phyloP scores from a whole-genome alignment of 768 basidiomycete species.

The Gelatoporia subvermispora region DNA sequence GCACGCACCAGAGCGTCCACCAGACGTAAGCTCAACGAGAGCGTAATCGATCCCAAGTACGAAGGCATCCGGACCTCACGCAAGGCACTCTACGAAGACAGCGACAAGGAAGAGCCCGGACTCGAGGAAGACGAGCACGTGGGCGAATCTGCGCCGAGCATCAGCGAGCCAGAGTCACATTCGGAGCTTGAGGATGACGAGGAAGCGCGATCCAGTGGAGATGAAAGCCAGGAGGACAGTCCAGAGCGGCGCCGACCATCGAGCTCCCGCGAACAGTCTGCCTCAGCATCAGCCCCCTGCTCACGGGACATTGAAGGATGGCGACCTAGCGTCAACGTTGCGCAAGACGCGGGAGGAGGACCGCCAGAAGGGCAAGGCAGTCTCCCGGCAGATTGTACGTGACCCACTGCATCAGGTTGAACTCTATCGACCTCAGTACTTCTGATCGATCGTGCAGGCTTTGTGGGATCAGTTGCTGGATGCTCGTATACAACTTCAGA shows the following conservation, averaged over 20 bases:
- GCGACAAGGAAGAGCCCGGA: constrained; percentile 18
- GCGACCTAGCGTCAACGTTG: constrained; percentile 49
- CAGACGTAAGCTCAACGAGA: constrained; percentile 60
- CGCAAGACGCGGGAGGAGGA: constrained; percentile 63
- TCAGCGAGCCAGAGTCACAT: constrained; percentile 13
- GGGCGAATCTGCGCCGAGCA: constrained; percentile 1
- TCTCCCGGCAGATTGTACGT: constrained; percentile 78
- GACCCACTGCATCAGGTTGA: background rate
- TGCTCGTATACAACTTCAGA: constrained; percentile 89
- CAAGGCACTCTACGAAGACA: constrained; percentile 46
- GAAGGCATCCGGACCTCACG: constrained; percentile 62
- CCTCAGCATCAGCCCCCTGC: background rate
- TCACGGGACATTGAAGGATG: constrained; percentile 19
- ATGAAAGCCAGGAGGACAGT: constrained; percentile 13
- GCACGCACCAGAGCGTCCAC: constrained; percentile 49
- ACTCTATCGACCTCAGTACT: constrained; percentile 1
- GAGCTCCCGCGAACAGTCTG: background rate
- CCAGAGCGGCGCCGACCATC: background rate
- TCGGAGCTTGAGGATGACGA: constrained; percentile 12
- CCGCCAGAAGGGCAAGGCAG: constrained; percentile 76
- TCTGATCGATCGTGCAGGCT: constrained; percentile 37
- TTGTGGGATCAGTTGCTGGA: constrained; percentile 87
- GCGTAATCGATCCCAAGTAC: constrained; percentile 75
- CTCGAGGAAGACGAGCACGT: constrained; percentile 12
- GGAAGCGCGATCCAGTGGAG: constrained; percentile 15